Base-by-base conservation (phyloP, 495 filamentous ascomycete species). In the Aspergillus nanangensis region DNA sequence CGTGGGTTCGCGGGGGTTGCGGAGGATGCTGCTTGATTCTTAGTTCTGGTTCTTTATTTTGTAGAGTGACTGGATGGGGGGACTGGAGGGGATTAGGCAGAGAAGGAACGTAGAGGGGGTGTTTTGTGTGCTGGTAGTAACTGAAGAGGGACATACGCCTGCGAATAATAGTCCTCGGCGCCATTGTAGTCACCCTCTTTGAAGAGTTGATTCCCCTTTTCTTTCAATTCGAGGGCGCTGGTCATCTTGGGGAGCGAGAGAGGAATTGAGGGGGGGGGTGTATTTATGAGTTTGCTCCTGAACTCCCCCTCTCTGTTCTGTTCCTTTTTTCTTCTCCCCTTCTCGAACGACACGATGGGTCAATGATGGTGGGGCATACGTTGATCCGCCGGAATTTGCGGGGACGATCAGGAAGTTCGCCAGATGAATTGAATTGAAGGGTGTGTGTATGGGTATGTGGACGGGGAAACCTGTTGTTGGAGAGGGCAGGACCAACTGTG, bases 91-190 rank as follows among this genome's bases (percentile, higher is more conserved):
- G 18, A 25, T 24, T 34, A 24, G 44, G 20, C 24, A n/a, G 19
- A 29, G 25, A 17, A 22, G 27, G 19, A 37, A 27, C 24, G 23
- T 25, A 11, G 32, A 40, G 33, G 14, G 25, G 5, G 39, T n/a
- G n/a, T n/a, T n/a, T n/a, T n/a, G n/a, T n/a, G n/a, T n/a, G n/a
- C n/a, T n/a, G n/a, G n/a, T n/a, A n/a, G n/a, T n/a, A n/a, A n/a
- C n/a, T n/a, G n/a, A n/a, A n/a, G n/a, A n/a, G 23, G 15, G 5
- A 65, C 81, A 64, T 72, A 90, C 87, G 92, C 92, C 74, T 93
- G 83, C 9, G 87, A 88, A 67, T 91, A 97, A 44, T 80, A 69
- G 17, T 78, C 76, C 53, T 95, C 90, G 23, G 92, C 92, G 22
- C 72, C 76, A 18, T 57, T 66, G 61, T 77, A 96, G 54, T 96